Evolutionary conservation across 2,329 filamentous ascomycete genomes (phyloP).

Genomic region (Colletotrichum sp.): DNA sequence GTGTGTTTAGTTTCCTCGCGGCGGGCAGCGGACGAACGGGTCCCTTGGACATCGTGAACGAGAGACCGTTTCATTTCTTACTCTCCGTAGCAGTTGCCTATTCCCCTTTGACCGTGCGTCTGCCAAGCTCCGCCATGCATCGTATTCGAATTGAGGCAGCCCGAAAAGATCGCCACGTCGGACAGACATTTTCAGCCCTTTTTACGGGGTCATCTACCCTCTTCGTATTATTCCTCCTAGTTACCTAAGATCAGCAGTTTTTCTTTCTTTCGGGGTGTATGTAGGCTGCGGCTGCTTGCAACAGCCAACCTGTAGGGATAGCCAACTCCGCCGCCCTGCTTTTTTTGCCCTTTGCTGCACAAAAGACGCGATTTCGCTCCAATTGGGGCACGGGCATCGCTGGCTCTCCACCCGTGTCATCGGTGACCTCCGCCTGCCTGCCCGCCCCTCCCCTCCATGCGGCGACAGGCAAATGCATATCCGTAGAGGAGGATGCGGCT

Average conservation of each 20-base stretch:
- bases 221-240: background rate
- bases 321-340: background rate
- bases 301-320: background rate
- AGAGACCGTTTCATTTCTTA: background rate
- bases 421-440: background rate
- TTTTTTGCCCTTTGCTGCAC: background rate
- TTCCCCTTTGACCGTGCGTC: background rate
- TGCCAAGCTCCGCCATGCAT: background rate
- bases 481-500: background rate
- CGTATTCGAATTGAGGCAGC: background rate
- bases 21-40: background rate
- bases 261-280: background rate
- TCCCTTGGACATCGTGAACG: background rate
- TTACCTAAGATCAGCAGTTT: background rate
- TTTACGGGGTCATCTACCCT: background rate
- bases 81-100: background rate
- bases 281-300: background rate
- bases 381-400: background rate
- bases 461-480: background rate
- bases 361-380: background rate
- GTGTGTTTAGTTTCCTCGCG: background rate
- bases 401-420: background rate
- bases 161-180: background rate
- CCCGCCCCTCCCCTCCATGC: background rate
- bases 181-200: background rate